phyloP scores from a whole-genome alignment of 1,284 basidiomycete genomes.

The Papiliotrema terrestris region DNA sequence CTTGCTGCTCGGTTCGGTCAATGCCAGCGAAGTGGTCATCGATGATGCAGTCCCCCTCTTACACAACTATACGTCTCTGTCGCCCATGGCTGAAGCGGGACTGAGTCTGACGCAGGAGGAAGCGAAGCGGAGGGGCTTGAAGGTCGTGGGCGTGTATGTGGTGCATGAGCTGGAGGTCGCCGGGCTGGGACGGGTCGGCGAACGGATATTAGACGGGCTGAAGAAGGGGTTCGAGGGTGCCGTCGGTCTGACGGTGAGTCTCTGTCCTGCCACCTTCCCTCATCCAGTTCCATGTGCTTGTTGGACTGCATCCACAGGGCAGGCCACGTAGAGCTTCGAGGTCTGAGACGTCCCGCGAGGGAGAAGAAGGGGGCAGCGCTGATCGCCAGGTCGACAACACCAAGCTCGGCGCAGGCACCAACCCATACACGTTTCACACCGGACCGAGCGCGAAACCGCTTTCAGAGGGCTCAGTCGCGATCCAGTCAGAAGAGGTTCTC shows the following conservation, averaged over 20 bases:
- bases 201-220: conserved; percentile 14
- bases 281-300: too few relatives aligned
- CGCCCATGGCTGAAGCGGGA: conserved; percentile 41
- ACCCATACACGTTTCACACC: neutral
- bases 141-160: conserved; percentile 45
- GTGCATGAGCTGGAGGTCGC: conserved; percentile 26
- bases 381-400: conserved; percentile 1
- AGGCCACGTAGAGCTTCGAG: neutral
- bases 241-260: conserved; percentile 31
- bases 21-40: conserved; percentile 11
- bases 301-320: neutral
- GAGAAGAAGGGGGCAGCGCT: neutral
- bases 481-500: neutral
- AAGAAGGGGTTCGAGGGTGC: conserved; percentile 6
- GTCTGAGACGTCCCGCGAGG: neutral
- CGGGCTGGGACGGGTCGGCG: conserved; percentile 17
- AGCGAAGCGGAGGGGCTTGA: conserved; percentile 11
- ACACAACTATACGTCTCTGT: conserved; percentile 46
- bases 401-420: neutral
- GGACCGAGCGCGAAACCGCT: neutral
- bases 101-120: conserved; percentile 38
- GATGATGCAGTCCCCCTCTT: conserved; percentile 45
- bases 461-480: neutral
- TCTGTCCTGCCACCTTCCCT: conserved; percentile 1
- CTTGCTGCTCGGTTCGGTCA: conserved; percentile 40